phyloP scores from a whole-genome alignment of 2,329 filamentous ascomycete species.

The Geosmithia morbida region DNA sequence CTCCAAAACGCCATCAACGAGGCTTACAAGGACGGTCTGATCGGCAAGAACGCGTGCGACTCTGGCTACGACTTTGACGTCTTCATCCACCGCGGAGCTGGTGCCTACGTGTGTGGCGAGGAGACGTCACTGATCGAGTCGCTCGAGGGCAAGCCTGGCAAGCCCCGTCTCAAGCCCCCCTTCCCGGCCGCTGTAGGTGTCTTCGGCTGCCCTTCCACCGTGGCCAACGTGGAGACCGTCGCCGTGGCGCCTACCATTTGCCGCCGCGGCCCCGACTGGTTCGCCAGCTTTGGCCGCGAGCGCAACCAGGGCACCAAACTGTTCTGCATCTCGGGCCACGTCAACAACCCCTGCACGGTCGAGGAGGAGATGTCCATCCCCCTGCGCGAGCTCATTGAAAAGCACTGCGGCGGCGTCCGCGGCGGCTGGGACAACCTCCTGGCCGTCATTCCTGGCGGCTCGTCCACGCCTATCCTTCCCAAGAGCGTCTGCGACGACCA shows the following conservation, averaged over 20 bases:
- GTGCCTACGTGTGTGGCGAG: slow-evolving; percentile 95
- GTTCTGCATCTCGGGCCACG: slow-evolving; percentile 94
- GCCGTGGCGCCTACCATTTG: slow-evolving; percentile 93
- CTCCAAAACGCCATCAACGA: slow-evolving; percentile 95
- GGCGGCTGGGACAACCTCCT: slow-evolving; percentile 97
- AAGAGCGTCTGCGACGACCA: slow-evolving; percentile 85
- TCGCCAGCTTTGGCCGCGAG: slow-evolving; percentile 85
- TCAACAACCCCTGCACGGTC: slow-evolving; percentile 96
- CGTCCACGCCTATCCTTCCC: slow-evolving; percentile 89
- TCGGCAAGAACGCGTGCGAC: slow-evolving; percentile 96
- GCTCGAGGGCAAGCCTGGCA: slow-evolving; percentile 94
- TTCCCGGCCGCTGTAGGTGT: slow-evolving; percentile 96
- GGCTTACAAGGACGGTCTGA: slow-evolving; percentile 84
- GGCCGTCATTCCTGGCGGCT: slow-evolving; percentile 90
- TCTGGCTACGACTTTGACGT: slow-evolving; percentile 97
- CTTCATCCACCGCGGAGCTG: slow-evolving; percentile 90
- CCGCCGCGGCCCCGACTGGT: slow-evolving; percentile 85
- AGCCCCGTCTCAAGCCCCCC: slow-evolving; percentile 95
- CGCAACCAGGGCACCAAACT: slow-evolving; percentile 96
- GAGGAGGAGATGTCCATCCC: slow-evolving; percentile 99
- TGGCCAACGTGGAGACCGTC: slow-evolving; percentile 95
- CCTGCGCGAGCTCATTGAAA: slow-evolving; percentile 89
- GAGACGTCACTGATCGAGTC: slow-evolving; percentile 98
- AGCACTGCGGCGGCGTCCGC: slow-evolving; percentile 91
- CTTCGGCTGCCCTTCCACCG: slow-evolving; percentile 94